Evolutionary conservation across 2,329 filamentous ascomycete genomes (phyloP), one percentile per base, ranked within the genome.

Genomic region (Pseudogymnoascus sp.): DNA sequence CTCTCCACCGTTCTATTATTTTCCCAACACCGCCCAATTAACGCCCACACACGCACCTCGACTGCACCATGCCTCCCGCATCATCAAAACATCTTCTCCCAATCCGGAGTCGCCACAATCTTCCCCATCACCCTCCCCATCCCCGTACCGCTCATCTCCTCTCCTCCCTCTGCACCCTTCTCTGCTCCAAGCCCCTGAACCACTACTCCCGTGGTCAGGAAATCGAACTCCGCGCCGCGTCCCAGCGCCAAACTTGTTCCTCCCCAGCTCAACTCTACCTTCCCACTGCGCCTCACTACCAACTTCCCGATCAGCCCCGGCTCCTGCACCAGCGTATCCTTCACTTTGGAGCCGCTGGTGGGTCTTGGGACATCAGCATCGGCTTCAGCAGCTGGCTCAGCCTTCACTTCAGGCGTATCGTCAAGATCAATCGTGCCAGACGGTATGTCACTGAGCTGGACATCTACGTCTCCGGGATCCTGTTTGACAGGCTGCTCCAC

Each of bases 71-170:
- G 10, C 10, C 21, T 4, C 13, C 13, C 6, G n/a, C n/a, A 25
- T 59, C 21, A 59, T 37, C 55, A 13, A 21, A 59, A 59, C 31
- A 59, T 5, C 59, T 84, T 82, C 37, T 77, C 79, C 76, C 81
- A 86, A 48, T 80, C 77, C 6, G 83, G 83, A 27, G 81, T 82
- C 15, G 85, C 74, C 15, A 84, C 79, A 70, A 87, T 87, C 64
- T 82, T 82, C 59, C 83, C 83, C 76, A 83, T 81, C 63, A 87
- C 79, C 68, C 82, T 80, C 58, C 85, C 85, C 82, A 87, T 85
- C 55, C 82, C 82, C 62, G 82, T 80, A 31, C 82, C 81, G 58
- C 77, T 77, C 37, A 40, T 52, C 60, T 29, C 25, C 25, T 31
- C 35, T 4, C 18, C 59, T 3, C 29, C 61, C 13, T 36, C 36